phyloP scores from a whole-genome alignment of 768 basidiomycete genomes.

The Pisolithus sp. region DNA sequence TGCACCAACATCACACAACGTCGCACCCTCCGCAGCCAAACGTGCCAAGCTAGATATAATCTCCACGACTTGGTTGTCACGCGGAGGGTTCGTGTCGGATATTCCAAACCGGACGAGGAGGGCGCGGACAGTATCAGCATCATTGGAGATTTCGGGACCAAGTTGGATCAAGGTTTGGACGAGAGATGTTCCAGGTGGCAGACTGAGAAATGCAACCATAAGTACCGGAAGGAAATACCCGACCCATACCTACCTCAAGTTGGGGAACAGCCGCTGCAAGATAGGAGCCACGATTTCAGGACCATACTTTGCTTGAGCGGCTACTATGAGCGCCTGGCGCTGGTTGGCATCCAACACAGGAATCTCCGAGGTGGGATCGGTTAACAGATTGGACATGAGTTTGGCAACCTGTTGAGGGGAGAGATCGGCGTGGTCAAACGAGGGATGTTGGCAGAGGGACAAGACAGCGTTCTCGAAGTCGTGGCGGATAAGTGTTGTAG shows the following conservation, averaged over 20 bases:
- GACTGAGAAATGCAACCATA: slow-evolving; percentile 33
- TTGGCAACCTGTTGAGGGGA: slow-evolving; percentile 68
- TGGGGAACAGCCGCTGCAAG: slow-evolving; percentile 67
- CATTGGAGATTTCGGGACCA: slow-evolving; percentile 73
- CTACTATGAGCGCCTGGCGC: slow-evolving; percentile 66
- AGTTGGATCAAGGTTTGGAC: slow-evolving; percentile 73
- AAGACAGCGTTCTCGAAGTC: slow-evolving; percentile 78
- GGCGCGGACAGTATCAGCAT: slow-evolving; percentile 62
- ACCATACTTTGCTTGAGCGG: slow-evolving; percentile 76
- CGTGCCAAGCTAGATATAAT: slow-evolving; percentile 62
- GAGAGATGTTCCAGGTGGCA: slow-evolving; percentile 59
- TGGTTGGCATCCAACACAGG: slow-evolving; percentile 68
- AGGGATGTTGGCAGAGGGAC: slow-evolving; percentile 71
- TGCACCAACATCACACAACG: slow-evolving; percentile 67
- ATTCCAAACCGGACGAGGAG: slow-evolving; percentile 72
- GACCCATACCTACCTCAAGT: slow-evolving; percentile 50
- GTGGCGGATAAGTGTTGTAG: slow-evolving; percentile 58
- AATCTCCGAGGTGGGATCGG: slow-evolving; percentile 59
- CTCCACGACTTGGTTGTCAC: slow-evolving; percentile 64
- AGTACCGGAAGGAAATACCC: slow-evolving; percentile 6
- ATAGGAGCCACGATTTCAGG: slow-evolving; percentile 69
- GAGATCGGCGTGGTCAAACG: slow-evolving; percentile 78
- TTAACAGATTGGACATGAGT: slow-evolving; percentile 75
- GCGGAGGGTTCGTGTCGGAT: slow-evolving; percentile 63
- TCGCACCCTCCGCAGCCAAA: slow-evolving; percentile 64